Conservation (phyloP, 768 basidiomycete genomes). For the Stropharia rugosoannulata region DNA sequence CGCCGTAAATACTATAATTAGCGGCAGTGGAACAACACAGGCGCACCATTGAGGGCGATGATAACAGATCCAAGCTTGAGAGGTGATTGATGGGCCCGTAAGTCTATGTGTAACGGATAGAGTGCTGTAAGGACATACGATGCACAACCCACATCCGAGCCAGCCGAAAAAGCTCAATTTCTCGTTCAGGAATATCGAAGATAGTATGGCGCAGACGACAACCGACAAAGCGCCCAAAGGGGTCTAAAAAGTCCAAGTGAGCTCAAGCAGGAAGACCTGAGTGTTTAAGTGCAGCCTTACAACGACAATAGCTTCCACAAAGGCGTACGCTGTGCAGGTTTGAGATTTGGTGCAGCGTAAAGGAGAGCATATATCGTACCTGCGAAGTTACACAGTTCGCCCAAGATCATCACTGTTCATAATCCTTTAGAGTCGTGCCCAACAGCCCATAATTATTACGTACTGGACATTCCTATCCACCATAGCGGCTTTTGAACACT, state of each 20-base stretch:
- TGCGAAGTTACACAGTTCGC: slow-evolving; percentile 84
- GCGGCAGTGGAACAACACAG: slow-evolving; percentile 24
- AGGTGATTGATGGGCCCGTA: background rate
- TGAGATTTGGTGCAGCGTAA: slow-evolving; percentile 14
- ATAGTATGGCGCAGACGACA: slow-evolving; percentile 91
- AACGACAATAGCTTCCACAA: slow-evolving; percentile 91
- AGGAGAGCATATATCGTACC: slow-evolving; percentile 45
- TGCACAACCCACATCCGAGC: slow-evolving; percentile 91
- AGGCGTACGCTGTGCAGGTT: slow-evolving; percentile 65
- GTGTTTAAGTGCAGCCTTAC: slow-evolving; percentile 38
- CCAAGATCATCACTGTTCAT: slow-evolving; percentile 82
- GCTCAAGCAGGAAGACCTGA: background rate
- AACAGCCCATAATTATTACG: slow-evolving; percentile 22
- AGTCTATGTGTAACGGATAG: background rate
- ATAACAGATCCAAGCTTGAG: slow-evolving; percentile 78
- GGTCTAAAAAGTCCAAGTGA: slow-evolving; percentile 47
- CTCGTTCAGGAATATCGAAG: slow-evolving; percentile 92
- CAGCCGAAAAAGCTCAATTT: slow-evolving; percentile 95
- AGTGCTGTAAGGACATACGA: slow-evolving; percentile 49
- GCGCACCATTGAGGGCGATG: slow-evolving; percentile 81
- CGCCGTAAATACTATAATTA: background rate
- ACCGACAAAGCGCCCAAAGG: slow-evolving; percentile 96
- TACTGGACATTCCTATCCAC: slow-evolving; percentile 93
- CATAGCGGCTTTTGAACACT: slow-evolving; percentile 61
- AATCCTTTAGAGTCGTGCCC: slow-evolving; percentile 5